Evolutionary conservation across 345 rosid species (phyloP), one percentile per base, ranked within the genome.

Genomic region (Boechera retrofracta): DNA sequence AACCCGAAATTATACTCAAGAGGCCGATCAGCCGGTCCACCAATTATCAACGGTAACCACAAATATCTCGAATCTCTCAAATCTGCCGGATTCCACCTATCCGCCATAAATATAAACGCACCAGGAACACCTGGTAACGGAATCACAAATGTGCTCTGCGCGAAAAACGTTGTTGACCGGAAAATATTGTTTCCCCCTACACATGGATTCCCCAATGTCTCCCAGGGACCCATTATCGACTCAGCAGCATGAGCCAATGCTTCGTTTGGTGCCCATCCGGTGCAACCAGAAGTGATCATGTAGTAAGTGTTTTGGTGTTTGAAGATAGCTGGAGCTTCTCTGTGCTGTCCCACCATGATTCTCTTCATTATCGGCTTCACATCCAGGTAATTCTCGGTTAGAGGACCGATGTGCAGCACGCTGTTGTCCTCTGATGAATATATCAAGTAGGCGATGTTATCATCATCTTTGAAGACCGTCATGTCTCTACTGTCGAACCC

Each of bases 241-340:
- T 95, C 98, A 1, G 98, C 92, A 0, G 93, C 97, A 57, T 95
- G 94, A 10, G 86, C 89, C 18, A 91, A 56, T 1, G 97, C 97
- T 81, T 95, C 99, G 21, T 95, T 95, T 18, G 98, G 97, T 5
- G 99, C 98, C 99, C 99, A 95, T 33, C 98, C 97, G 0, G 97
- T 84, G 81, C 99, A 95, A 7, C 96, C 98, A 0, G 96, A 92
- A 4, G 98, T 95, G 79, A 92, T 87, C 99, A 95, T 95, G 85
- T 95, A 95, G 72, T 92, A 95, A 26, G 87, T 91, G 16, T 86
- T 88, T 41, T 81, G 82, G 60, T 91, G 83, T 83, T 92, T 95
- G 60, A 95, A 95, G 5, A 95, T 53, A 29, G 94, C 91, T 0
- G 98, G 99, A 24, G 99, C 99, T 85, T 95, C 98, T 73, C 98